These are phyloP conservation scores for Phylloporus rhodoxanthus DNA, from an alignment of 768 basidiomycete genomes.

Conservation along the genomic window DNA sequence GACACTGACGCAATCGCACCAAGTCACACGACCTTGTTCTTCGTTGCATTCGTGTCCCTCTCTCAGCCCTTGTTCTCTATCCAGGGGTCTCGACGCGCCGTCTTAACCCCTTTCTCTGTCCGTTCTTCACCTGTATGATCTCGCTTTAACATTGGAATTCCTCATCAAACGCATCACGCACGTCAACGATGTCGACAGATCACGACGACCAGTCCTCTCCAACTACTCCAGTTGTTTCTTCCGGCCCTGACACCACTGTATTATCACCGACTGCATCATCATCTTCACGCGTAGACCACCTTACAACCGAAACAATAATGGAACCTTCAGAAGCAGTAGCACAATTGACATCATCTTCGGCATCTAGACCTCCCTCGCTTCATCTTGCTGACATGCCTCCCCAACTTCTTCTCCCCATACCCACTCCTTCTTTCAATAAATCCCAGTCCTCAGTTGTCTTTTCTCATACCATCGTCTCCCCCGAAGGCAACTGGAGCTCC, in stretches of 20 bases:
- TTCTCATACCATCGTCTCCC: conserved; percentile 35
- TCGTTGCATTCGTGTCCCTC: neutral
- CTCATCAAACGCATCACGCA: conserved; percentile 8
- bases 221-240: conserved; percentile 9
- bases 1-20: neutral
- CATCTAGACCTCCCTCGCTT: conserved; percentile 20
- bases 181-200: conserved; percentile 24
- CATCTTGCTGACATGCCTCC: conserved; percentile 12
- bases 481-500: conserved; percentile 35
- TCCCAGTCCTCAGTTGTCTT: conserved; percentile 42
- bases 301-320: conserved; percentile 18
- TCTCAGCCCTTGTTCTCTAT: conserved; percentile 8
- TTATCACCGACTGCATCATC: conserved; percentile 17
- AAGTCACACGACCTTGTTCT: conserved; percentile 4
- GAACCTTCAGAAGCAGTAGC: conserved; percentile 16
- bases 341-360: conserved; percentile 6
- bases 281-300: conserved; percentile 19
- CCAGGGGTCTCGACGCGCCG: conserved; percentile 7
- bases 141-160: conserved; percentile 10
- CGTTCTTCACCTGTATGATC: conserved; percentile 15
- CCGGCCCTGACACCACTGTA: conserved; percentile 21
- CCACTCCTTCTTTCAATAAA: conserved; percentile 33
- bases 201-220: conserved; percentile 19
- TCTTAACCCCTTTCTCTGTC: conserved; percentile 1
- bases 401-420: conserved; percentile 41